Conservation (phyloP, 768 basidiomycete genomes). For the Tricholoma saponaceum region DNA sequence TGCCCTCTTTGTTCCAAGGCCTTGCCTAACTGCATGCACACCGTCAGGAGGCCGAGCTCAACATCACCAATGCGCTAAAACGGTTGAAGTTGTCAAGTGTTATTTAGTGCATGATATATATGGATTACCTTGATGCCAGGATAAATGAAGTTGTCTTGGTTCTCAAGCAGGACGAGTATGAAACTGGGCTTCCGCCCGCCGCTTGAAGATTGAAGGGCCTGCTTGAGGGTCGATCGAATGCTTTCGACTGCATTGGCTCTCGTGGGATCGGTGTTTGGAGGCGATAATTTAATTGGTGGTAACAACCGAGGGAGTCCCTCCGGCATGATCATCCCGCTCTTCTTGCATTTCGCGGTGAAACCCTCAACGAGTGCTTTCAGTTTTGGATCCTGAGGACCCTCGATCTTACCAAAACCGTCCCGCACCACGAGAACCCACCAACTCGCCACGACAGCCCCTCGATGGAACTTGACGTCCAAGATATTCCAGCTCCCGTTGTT, state of each 20-base stretch:
- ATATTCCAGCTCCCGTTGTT: conserved; percentile 76
- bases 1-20: conserved; percentile 56
- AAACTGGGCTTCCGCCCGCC: conserved; percentile 46
- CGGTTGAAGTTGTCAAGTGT: not conserved
- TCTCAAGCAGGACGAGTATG: conserved; percentile 66
- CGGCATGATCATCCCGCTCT: conserved; percentile 56
- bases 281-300: conserved; percentile 28
- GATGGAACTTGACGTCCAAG: conserved; percentile 63
- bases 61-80: conserved; percentile 64
- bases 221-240: too few relatives aligned
- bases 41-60: conserved; percentile 64
- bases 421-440: conserved; percentile 70
- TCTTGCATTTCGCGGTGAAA: conserved; percentile 52
- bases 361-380: conserved; percentile 44
- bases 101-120: not conserved
- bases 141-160: conserved; percentile 70
- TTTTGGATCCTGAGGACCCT: conserved; percentile 36
- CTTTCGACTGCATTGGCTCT: too few relatives aligned
- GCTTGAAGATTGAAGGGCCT: too few relatives aligned
- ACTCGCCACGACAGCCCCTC: conserved; percentile 41
- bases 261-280: not conserved
- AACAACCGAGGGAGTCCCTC: conserved; percentile 30
- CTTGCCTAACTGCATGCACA: conserved; percentile 66
- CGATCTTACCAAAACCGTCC: conserved; percentile 39
- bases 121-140: conserved; percentile 63